Conservation (phyloP, 2,329 filamentous ascomycete genomes). For the Malbranchea zuffiana region DNA sequence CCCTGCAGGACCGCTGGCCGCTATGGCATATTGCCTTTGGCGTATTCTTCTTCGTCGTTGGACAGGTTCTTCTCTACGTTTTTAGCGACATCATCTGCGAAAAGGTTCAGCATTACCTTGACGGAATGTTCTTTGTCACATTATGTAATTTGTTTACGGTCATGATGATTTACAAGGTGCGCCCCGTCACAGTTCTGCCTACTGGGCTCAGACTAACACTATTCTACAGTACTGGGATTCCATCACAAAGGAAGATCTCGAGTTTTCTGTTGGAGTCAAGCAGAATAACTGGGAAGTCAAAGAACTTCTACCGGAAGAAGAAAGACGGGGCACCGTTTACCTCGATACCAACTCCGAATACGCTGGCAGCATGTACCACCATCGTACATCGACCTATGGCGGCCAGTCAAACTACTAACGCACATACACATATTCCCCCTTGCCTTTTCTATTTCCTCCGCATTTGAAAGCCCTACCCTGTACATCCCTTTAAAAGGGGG, state of each 20-base stretch:
- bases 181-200: not conserved
- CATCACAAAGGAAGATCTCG: constrained; percentile 94
- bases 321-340: constrained; percentile 63
- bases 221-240: constrained; percentile 87
- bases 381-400: constrained; percentile 29
- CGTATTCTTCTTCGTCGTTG: constrained; percentile 79
- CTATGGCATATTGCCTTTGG: constrained; percentile 85
- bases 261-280: constrained; percentile 91
- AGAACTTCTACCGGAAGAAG: constrained; percentile 72
- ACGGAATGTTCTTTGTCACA: constrained; percentile 88
- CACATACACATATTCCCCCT: not conserved
- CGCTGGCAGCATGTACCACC: constrained; percentile 35
- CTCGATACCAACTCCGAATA: constrained; percentile 44
- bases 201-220: constrained; percentile 20
- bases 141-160: constrained; percentile 87
- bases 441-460: no score
- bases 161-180: constrained; percentile 99
- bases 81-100: constrained; percentile 79
- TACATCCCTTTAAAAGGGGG: no score
- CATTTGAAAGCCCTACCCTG: no score
- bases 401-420: constrained; percentile 27
- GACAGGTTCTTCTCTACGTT: constrained; percentile 85
- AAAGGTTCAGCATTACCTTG: constrained; percentile 78
- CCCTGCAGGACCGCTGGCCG: constrained; percentile 90
- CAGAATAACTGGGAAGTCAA: constrained; percentile 99